Percentiles rank a stretch among this genome's conserved stretches.
Conservation (phyloP, 805 yeast species). For the Sungouiella blattae region DNA sequence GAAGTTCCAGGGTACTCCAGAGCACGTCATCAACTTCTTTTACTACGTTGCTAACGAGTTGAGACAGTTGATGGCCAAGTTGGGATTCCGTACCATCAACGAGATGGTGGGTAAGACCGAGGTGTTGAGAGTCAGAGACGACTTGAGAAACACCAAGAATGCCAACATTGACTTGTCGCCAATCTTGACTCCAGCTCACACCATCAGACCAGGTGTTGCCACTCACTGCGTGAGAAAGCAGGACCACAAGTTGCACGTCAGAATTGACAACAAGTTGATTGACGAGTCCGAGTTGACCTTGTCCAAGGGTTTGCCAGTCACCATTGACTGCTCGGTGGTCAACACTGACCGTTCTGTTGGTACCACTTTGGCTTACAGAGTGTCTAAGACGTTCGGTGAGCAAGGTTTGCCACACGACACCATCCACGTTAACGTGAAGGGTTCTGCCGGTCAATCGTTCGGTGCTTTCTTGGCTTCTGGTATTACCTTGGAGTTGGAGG, state of each 20-base stretch:
- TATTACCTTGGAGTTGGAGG: conserved; percentile 89
- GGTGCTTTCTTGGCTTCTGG: conserved; percentile 98
- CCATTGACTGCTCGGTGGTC: conserved; percentile 87
- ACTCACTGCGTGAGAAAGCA: conserved; percentile 89
- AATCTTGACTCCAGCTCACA: conserved; percentile 93
- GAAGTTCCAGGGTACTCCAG: conserved; percentile 95
- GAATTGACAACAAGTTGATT: conserved; percentile 91
- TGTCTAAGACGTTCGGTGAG: conserved; percentile 91
- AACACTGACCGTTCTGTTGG: conserved; percentile 97
- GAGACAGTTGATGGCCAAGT: conserved; percentile 86
- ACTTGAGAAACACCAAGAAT: conserved; percentile 82
- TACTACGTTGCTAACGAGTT: conserved; percentile 91
- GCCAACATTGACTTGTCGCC: conserved; percentile 90
- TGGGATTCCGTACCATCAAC: conserved; percentile 92
- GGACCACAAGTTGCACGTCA: conserved; percentile 88
- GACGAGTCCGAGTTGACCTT: conserved; percentile 95
- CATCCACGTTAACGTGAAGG: conserved; percentile 84
- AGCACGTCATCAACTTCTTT: conserved; percentile 96
- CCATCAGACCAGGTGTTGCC: conserved; percentile 94
- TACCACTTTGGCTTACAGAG: conserved; percentile 88
- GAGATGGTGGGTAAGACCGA: conserved; percentile 99
- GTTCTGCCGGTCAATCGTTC: conserved; percentile 97
- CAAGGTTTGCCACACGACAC: conserved; percentile 94
- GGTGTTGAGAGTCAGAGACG: conserved; percentile 79
- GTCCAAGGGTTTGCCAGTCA: conserved; percentile 93